phyloP scores from a whole-genome alignment of 805 yeast genomes.

The Ogataea philodendri region DNA sequence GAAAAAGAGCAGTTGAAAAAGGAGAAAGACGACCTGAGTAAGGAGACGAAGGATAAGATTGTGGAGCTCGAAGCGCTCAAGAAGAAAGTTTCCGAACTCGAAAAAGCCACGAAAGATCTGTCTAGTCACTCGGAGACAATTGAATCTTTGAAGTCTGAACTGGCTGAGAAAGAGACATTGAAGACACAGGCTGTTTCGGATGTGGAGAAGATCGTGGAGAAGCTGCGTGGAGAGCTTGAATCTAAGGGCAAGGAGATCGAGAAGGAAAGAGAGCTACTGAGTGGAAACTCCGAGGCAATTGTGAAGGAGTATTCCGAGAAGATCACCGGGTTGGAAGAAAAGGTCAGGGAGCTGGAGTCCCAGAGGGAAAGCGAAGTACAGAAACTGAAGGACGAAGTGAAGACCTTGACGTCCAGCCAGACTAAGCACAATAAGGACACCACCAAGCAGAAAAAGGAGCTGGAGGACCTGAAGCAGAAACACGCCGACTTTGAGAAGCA shows the following conservation, averaged over 20 bases:
- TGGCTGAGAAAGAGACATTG: neutral
- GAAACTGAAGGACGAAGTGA: constrained; percentile 14
- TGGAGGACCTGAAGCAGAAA: neutral
- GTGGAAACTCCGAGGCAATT: constrained; percentile 49
- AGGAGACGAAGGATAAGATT: neutral
- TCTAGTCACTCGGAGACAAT: neutral
- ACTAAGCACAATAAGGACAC: constrained; percentile 1
- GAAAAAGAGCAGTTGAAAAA: constrained; percentile 32
- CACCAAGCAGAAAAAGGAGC: neutral
- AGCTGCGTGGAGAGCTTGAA: constrained; percentile 2
- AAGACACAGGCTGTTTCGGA: constrained; percentile 3
- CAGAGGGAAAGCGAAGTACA: constrained; percentile 15
- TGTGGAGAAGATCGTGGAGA: constrained; percentile 1
- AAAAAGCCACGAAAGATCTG: neutral
- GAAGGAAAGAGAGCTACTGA: constrained; percentile 45
- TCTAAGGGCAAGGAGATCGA: constrained; percentile 45
- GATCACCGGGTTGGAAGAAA: constrained; percentile 42
- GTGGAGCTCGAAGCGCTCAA: constrained; percentile 6
- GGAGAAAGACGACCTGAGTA: constrained; percentile 28
- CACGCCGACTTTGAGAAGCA: neutral
- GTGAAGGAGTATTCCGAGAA: constrained; percentile 49
- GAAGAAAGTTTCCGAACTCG: constrained; percentile 3
- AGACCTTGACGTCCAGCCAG: neutral
- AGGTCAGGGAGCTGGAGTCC: constrained; percentile 15
- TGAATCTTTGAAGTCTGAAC: constrained; percentile 1